phyloP scores from a whole-genome alignment of 768 basidiomycete genomes.

The Fibroporia radiculosa region DNA sequence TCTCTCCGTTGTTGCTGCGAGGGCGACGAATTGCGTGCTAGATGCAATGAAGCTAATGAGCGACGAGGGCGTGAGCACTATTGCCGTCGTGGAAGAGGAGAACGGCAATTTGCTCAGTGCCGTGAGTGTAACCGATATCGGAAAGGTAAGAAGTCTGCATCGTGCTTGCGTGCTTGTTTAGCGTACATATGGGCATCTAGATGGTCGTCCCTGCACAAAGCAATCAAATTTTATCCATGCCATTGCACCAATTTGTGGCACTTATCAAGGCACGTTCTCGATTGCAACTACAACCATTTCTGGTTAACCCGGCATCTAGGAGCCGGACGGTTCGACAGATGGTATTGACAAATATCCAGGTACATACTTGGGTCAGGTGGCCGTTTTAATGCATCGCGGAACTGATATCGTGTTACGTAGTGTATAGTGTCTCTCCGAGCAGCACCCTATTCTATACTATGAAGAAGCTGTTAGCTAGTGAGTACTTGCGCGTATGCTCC shows the following conservation, averaged over 20 bases:
- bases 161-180: neutral
- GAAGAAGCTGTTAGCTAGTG: slow-evolving; percentile 78
- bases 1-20: slow-evolving; percentile 53
- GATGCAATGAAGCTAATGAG: slow-evolving; percentile 85
- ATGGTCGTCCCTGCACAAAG: slow-evolving; percentile 76
- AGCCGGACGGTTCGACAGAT: slow-evolving; percentile 68
- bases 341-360: slow-evolving; percentile 77
- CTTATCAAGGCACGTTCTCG: slow-evolving; percentile 52
- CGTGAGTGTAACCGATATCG: slow-evolving; percentile 78
- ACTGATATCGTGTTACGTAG: slow-evolving; percentile 28
- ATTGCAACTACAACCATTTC: neutral
- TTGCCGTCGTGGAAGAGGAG: slow-evolving; percentile 67
- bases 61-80: slow-evolving; percentile 76
- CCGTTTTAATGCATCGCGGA: too few species aligned
- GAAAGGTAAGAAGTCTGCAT: slow-evolving; percentile 40
- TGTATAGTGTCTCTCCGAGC: slow-evolving; percentile 65
- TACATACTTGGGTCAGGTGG: slow-evolving; percentile 14
- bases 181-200: slow-evolving; percentile 25
- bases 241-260: slow-evolving; percentile 62
- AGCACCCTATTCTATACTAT: slow-evolving; percentile 63
- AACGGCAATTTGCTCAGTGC: slow-evolving; percentile 59
- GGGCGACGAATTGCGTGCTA: slow-evolving; percentile 54
- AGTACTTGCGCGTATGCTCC: slow-evolving; percentile 20
- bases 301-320: slow-evolving; percentile 27
- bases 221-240: slow-evolving; percentile 64